These are phyloP conservation scores for Wickerhamomyces sp. DNA, from an alignment of 1,139 yeast genomes.

Conservation along the genomic window DNA sequence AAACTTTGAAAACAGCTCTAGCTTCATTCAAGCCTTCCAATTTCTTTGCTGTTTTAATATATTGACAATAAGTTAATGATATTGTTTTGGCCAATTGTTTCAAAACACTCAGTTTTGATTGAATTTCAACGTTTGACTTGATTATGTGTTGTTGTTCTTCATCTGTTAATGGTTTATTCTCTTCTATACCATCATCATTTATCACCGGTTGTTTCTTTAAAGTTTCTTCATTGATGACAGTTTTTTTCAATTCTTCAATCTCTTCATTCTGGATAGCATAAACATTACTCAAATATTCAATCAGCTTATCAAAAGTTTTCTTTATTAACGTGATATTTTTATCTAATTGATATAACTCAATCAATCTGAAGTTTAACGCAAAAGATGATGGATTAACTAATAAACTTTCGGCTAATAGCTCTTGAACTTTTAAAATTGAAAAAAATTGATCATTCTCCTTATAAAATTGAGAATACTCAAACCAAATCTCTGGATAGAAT, in stretches of 20 bases:
- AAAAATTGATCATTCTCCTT: slow-evolving; percentile 26
- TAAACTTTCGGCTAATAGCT: slow-evolving; percentile 51
- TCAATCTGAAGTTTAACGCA: slow-evolving; percentile 58
- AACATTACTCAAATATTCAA: slow-evolving; percentile 36
- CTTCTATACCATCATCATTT: slow-evolving; percentile 5
- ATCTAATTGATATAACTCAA: slow-evolving; percentile 66
- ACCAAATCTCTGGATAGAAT: slow-evolving; percentile 85
- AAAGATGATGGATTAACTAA: slow-evolving; percentile 68
- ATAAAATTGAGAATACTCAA: slow-evolving; percentile 48
- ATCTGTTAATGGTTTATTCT: slow-evolving; percentile 10
- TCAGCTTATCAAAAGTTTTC: slow-evolving; percentile 44
- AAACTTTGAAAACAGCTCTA: slow-evolving; percentile 59
- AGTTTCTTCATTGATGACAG: slow-evolving; percentile 11
- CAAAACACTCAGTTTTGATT: slow-evolving; percentile 20
- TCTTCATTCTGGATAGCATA: slow-evolving; percentile 25
- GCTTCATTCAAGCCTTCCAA: slow-evolving; percentile 68
- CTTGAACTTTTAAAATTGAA: slow-evolving; percentile 16
- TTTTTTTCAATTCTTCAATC: slow-evolving; percentile 24
- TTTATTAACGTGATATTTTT: slow-evolving; percentile 49
- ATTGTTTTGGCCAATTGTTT: slow-evolving; percentile 29
- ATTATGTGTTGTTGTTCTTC: slow-evolving; percentile 23
- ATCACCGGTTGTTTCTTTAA: slow-evolving; percentile 22
- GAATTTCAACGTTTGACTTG: slow-evolving; percentile 24
- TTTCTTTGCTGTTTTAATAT: slow-evolving; percentile 59
- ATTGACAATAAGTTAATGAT: slow-evolving; percentile 48